Percentiles rank a stretch among this genome's conserved stretches.
phyloP scores from a whole-genome alignment of 306 rosid genomes.

The Acmispon strigosus region DNA sequence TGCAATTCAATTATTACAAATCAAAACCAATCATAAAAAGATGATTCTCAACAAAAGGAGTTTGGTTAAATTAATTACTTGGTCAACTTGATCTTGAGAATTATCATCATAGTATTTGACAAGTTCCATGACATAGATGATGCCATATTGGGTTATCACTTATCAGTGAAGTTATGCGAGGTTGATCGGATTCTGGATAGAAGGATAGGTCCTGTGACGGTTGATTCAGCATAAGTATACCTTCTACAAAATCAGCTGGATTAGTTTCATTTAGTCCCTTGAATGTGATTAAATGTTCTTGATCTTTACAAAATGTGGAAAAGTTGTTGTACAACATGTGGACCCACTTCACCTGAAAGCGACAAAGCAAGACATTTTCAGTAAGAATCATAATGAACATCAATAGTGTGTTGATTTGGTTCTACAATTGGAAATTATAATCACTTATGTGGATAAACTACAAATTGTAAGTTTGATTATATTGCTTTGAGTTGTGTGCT shows the following conservation, averaged over 20 bases:
- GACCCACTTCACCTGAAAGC: slow-evolving; percentile 60
- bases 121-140: slow-evolving; percentile 49
- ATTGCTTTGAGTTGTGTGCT: too few species aligned
- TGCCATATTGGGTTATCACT: slow-evolving; percentile 35
- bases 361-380: not conserved
- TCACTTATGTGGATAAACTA: too few species aligned
- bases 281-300: slow-evolving; percentile 48
- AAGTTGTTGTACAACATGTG: slow-evolving; percentile 50
- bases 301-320: slow-evolving; percentile 45
- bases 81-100: slow-evolving; percentile 10
- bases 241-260: slow-evolving; percentile 54
- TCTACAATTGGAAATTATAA: too few species aligned
- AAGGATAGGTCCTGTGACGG: slow-evolving; percentile 55
- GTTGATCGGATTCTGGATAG: slow-evolving; percentile 38
- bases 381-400: not conserved
- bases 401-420: too few species aligned
- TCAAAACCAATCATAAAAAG: not conserved
- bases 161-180: slow-evolving; percentile 42
- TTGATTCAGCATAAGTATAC: slow-evolving; percentile 40
- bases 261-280: slow-evolving; percentile 15
- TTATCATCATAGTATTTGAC: slow-evolving; percentile 45
- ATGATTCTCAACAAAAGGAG: not conserved
- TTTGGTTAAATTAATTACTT: slow-evolving; percentile 35
- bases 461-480: too few species aligned
- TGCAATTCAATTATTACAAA: not conserved